Conservation (phyloP, 192 early-diverging fungal species). For the Chytriomyces hyalinus region DNA sequence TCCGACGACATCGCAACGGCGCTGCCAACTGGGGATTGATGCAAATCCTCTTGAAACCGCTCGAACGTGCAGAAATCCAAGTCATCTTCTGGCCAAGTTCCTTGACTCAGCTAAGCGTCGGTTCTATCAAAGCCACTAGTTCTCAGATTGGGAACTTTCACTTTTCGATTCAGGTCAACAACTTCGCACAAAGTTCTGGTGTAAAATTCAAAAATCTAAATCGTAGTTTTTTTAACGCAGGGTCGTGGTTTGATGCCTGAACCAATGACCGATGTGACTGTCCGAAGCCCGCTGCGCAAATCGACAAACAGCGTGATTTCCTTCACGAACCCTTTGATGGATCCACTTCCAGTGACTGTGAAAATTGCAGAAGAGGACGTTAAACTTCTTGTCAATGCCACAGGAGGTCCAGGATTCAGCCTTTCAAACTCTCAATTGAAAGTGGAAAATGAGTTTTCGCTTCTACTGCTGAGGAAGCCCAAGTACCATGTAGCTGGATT, state of each 20-base stretch:
- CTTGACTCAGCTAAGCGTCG: constrained; percentile 41
- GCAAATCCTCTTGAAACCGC: constrained; percentile 30
- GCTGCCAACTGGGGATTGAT: background rate
- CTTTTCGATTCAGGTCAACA: constrained; percentile 41
- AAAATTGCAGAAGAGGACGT: constrained; percentile 31
- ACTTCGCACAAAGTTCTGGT: background rate
- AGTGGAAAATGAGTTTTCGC: constrained; percentile 36
- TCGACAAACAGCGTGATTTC: constrained; percentile 41
- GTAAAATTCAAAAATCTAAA: background rate
- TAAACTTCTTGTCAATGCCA: background rate
- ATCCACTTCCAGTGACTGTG: constrained; percentile 50
- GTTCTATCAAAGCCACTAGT: constrained; percentile 29
- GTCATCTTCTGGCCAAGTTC: constrained; percentile 59
- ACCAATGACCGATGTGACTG: constrained; percentile 38
- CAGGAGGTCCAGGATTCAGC: background rate
- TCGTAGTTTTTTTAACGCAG: constrained; percentile 14
- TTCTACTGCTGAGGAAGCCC: constrained; percentile 39
- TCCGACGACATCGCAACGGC: background rate
- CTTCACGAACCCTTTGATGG: constrained; percentile 53
- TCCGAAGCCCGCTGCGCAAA: constrained; percentile 41
- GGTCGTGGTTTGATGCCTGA: constrained; percentile 48
- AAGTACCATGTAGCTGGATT: constrained; percentile 42
- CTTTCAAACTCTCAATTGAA: background rate
- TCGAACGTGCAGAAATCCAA: constrained; percentile 45
- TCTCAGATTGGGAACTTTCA: constrained; percentile 41